A percentile compares a stretch with the other conserved stretches of the same genome.
These are phyloP conservation scores for Kwoniella dejecticola DNA, from an alignment of 768 basidiomycete species.

Conservation along the genomic window DNA sequence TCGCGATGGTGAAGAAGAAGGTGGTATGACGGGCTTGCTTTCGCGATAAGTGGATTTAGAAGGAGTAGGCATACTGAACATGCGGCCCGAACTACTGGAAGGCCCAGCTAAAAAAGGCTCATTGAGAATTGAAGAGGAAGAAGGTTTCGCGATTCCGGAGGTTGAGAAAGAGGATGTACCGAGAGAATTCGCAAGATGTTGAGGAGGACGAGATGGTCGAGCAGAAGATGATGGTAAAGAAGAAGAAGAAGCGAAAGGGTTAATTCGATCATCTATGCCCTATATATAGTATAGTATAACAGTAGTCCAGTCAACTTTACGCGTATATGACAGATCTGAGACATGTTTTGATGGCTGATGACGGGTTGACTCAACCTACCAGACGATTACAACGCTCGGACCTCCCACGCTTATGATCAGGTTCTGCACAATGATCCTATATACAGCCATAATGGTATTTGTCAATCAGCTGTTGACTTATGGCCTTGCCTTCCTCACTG, in stretches of 20 bases:
- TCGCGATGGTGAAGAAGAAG: neutral
- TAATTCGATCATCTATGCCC: neutral
- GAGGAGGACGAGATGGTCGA: neutral
- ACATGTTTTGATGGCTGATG: neutral
- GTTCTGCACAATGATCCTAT: constrained; percentile 39
- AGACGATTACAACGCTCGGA: constrained; percentile 17
- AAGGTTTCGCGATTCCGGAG: neutral
- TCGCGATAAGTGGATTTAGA: neutral
- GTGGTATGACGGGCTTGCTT: neutral
- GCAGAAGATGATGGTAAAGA: neutral
- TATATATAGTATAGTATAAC: neutral
- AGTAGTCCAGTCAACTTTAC: constrained; percentile 10
- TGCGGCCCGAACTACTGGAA: neutral
- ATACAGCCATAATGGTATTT: too few relatives aligned
- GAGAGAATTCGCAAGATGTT: neutral
- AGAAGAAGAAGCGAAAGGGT: neutral
- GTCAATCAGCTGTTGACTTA: too few relatives aligned
- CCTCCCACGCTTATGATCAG: constrained; percentile 24
- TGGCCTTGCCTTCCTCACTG: too few relatives aligned
- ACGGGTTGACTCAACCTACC: constrained; percentile 5
- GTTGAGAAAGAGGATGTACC: constrained; percentile 8
- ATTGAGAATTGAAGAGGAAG: constrained; percentile 1
- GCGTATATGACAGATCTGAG: neutral
- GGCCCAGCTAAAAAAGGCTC: neutral
- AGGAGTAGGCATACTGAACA: neutral